These are phyloP conservation scores for Lagenidium sp. DNA, from an alignment of 352 stramenopile species.

Conservation along the genomic window DNA sequence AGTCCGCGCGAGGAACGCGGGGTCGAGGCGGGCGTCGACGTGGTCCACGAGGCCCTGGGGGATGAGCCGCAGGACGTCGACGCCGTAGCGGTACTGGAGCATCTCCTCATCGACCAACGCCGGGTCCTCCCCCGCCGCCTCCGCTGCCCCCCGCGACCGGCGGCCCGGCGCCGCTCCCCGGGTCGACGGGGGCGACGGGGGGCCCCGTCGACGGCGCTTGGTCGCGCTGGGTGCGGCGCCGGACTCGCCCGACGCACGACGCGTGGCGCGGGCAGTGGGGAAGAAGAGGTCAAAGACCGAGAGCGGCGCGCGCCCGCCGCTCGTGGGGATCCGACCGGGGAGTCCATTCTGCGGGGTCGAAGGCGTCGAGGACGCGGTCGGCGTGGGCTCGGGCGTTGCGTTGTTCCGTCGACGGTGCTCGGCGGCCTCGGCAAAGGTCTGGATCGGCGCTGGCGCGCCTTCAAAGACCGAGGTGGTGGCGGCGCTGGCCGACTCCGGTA, in stretches of 20 bases:
- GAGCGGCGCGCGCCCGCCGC: slow-evolving; percentile 12
- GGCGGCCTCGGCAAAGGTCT: slow-evolving; percentile 41
- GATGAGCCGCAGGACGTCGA: slow-evolving; percentile 60
- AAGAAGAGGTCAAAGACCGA: slow-evolving; percentile 65
- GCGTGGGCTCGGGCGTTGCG: slow-evolving; percentile 4
- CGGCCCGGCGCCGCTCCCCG: too few relatives aligned
- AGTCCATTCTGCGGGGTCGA: not conserved
- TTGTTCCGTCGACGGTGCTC: not conserved
- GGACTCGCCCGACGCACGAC: not conserved
- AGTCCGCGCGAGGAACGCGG: slow-evolving; percentile 30
- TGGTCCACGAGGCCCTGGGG: slow-evolving; percentile 77
- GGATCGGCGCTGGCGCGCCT: slow-evolving; percentile 38
- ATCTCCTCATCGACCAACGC: not conserved
- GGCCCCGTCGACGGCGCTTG: slow-evolving; percentile 8
- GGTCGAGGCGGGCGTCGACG: slow-evolving; percentile 58
- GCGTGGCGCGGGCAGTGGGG: too few relatives aligned
- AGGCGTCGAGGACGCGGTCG: not conserved
- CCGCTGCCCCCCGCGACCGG: too few relatives aligned
- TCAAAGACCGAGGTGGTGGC: slow-evolving; percentile 30
- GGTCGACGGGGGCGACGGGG: not conserved
- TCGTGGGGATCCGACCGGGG: slow-evolving; percentile 7
- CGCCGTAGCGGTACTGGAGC: slow-evolving; percentile 21
- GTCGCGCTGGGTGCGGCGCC: slow-evolving; percentile 1
- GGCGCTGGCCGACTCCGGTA: not conserved
- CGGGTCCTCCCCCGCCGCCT: not conserved